These are phyloP conservation scores for Cucumis hystrix DNA, from an alignment of 306 rosid species.

Conservation along the genomic window DNA sequence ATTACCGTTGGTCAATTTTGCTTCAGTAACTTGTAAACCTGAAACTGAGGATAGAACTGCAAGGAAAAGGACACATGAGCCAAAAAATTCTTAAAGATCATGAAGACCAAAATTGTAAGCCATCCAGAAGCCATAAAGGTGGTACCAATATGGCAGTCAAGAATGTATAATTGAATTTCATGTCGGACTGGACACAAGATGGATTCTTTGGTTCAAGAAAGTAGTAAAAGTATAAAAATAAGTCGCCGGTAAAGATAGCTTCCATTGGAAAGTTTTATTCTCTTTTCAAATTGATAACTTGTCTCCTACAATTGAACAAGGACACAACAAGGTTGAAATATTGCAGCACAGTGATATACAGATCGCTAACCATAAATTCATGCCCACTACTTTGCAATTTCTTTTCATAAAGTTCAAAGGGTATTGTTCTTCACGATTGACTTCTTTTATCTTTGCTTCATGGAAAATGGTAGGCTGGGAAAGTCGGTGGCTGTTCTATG, in stretches of 20 bases:
- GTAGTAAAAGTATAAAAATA: neutral
- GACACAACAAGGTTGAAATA: neutral
- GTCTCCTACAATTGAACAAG: neutral
- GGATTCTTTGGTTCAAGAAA: neutral
- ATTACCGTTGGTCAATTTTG: conserved; percentile 42
- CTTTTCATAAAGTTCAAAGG: neutral
- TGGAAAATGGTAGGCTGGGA: neutral
- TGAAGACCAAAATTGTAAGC: neutral
- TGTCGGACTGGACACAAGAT: neutral
- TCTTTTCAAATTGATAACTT: neutral
- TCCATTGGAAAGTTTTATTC: neutral
- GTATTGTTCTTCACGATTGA: neutral
- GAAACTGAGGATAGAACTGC: conserved; percentile 79
- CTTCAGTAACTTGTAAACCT: conserved; percentile 54
- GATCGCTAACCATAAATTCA: neutral
- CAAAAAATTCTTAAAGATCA: neutral
- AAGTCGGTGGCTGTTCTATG: neutral
- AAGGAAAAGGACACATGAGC: conserved; percentile 8
- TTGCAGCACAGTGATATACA: neutral
- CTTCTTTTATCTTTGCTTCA: neutral
- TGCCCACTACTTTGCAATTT: neutral
- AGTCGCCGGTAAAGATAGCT: neutral
- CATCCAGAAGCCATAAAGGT: neutral
- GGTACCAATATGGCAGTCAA: neutral
- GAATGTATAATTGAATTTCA: neutral